Percentiles rank a stretch among this genome's conserved stretches.
These are phyloP conservation scores for Septoria linicola DNA, from an alignment of 2,329 filamentous ascomycete genomes.

Conservation along the genomic window DNA sequence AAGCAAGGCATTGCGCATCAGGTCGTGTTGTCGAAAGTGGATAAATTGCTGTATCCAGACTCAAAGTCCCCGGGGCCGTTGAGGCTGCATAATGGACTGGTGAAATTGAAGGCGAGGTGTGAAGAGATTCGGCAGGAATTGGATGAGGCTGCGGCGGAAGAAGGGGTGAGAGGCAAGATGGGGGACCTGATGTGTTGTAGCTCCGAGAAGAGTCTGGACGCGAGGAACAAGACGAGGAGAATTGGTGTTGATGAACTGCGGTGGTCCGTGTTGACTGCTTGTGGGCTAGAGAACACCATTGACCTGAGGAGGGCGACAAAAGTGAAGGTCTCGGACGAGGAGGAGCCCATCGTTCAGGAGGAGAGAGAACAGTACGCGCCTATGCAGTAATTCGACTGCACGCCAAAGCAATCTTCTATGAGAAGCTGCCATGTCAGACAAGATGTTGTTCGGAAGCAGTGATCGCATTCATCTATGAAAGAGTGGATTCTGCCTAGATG, in stretches of 20 bases:
- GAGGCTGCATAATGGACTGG: slow-evolving; percentile 33
- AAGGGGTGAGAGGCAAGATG: slow-evolving; percentile 42
- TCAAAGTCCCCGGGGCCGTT: slow-evolving; percentile 29
- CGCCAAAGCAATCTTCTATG: no score
- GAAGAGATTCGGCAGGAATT: slow-evolving; percentile 43
- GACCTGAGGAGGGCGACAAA: slow-evolving; percentile 1
- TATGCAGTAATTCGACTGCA: background rate
- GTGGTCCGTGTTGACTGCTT: slow-evolving; percentile 64
- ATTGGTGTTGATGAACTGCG: slow-evolving; percentile 62
- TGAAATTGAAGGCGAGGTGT: slow-evolving; percentile 42
- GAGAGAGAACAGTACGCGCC: slow-evolving; percentile 5
- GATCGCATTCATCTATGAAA: no score
- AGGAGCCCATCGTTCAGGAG: background rate
- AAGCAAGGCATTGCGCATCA: slow-evolving; percentile 61
- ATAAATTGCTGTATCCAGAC: slow-evolving; percentile 51
- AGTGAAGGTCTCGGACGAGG: slow-evolving; percentile 6
- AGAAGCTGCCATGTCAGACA: no score
- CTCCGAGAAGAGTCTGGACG: slow-evolving; percentile 49
- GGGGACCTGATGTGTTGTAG: slow-evolving; percentile 63
- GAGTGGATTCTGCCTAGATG: no score
- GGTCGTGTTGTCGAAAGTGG: slow-evolving; percentile 65
- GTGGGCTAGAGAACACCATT: slow-evolving; percentile 50
- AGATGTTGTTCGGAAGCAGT: no score
- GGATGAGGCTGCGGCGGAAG: slow-evolving; percentile 42
- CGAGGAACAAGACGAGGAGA: slow-evolving; percentile 52